phyloP scores from a whole-genome alignment of 1,139 yeast species.

The Schwanniomyces etchellsii region DNA sequence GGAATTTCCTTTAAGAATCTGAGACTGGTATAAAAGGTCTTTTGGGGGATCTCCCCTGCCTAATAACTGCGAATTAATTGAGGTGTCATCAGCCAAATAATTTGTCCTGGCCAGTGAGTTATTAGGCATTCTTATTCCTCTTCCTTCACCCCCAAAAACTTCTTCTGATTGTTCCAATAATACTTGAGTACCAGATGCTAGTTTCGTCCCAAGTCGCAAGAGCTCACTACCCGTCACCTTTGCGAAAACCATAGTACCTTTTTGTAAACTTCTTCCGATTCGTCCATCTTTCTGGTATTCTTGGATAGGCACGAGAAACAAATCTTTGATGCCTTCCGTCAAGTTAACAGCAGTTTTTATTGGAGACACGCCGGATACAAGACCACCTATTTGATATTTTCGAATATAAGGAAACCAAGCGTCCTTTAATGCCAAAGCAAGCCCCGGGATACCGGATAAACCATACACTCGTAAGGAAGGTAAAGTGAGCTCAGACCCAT shows the following conservation, averaged over 20 bases:
- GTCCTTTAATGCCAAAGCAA: constrained; percentile 51
- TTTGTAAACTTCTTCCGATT: constrained; percentile 62
- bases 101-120: constrained; percentile 1
- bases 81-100: constrained; percentile 3
- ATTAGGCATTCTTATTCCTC: constrained; percentile 14
- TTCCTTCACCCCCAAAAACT: constrained; percentile 63
- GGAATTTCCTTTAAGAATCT: constrained; percentile 2
- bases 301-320: constrained; percentile 66
- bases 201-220: constrained; percentile 73
- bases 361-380: constrained; percentile 80
- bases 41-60: neutral
- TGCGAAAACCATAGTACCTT: constrained; percentile 75
- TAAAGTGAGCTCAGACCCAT: constrained; percentile 71
- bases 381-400: constrained; percentile 69
- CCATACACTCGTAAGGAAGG: constrained; percentile 67
- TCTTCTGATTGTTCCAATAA: constrained; percentile 77
- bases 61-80: neutral
- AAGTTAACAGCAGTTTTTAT: constrained; percentile 71
- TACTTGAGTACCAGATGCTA: constrained; percentile 87
- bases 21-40: neutral
- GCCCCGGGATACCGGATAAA: constrained; percentile 60
- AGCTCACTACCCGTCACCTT: constrained; percentile 78
- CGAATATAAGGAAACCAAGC: constrained; percentile 87
- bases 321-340: constrained; percentile 71
- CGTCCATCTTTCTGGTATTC: constrained; percentile 75